phyloP scores from a whole-genome alignment of 169 alveolate species.

The Plasmodium knowlesi region DNA sequence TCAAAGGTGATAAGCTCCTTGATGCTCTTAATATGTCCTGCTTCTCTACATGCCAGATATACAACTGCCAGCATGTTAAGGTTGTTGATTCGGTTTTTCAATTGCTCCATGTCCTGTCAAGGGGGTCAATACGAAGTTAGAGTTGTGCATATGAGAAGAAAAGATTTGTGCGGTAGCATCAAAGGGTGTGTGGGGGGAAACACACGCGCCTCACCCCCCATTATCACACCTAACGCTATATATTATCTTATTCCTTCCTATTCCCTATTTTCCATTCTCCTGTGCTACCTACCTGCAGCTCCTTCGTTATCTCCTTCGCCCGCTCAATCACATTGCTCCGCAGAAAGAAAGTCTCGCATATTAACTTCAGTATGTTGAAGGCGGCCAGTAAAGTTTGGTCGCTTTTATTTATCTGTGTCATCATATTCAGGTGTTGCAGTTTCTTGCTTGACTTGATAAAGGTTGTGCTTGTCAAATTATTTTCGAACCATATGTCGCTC shows the following conservation, averaged over 20 bases:
- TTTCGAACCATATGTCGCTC: constrained; percentile 91
- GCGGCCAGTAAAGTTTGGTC: constrained; percentile 86
- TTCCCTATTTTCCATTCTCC: no score
- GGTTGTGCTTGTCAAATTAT: constrained; percentile 87
- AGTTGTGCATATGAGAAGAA: no score
- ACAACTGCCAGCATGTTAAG: constrained; percentile 87
- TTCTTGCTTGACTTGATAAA: constrained; percentile 87
- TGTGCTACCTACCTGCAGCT: constrained; percentile 67
- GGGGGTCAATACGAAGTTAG: neutral
- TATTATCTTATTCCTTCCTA: no score
- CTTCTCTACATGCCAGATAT: constrained; percentile 92
- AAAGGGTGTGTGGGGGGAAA: no score
- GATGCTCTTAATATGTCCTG: constrained; percentile 89
- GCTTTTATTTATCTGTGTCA: constrained; percentile 77
- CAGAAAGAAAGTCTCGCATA: constrained; percentile 85
- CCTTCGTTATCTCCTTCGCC: constrained; percentile 88
- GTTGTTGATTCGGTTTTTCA: constrained; percentile 80
- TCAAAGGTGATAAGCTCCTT: constrained; percentile 88
- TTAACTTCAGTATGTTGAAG: constrained; percentile 82
- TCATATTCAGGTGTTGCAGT: constrained; percentile 85
- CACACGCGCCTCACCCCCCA: no score
- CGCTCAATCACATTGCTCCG: constrained; percentile 89
- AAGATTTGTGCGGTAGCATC: no score
- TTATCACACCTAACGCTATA: no score
- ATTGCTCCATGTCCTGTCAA: constrained; percentile 75